Evolutionary conservation across 805 yeast genomes (phyloP).

Genomic region (Torulaspora franciscae): DNA sequence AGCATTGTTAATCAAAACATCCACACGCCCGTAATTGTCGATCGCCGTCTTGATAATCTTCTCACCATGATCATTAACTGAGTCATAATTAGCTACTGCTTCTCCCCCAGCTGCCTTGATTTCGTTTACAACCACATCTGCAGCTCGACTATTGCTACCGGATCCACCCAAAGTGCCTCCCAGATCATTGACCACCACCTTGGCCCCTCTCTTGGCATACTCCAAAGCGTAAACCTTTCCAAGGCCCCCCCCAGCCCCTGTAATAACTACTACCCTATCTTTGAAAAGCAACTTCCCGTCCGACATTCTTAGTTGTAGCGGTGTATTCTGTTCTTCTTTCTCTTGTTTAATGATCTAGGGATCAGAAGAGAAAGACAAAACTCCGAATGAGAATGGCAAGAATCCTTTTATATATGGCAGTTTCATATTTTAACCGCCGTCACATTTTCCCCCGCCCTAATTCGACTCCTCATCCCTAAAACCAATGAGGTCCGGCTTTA

Average conservation of each 20-base stretch:
- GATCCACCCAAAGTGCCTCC: slow-evolving; percentile 80
- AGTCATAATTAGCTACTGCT: slow-evolving; percentile 93
- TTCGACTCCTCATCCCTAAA: slow-evolving; percentile 6
- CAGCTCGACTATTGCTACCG: slow-evolving; percentile 66
- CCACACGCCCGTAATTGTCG: slow-evolving; percentile 81
- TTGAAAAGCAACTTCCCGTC: slow-evolving; percentile 47
- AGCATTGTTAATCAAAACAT: slow-evolving; percentile 86
- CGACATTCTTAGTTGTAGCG: slow-evolving; percentile 3
- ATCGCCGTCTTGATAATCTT: slow-evolving; percentile 82
- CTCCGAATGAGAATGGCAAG: neutral
- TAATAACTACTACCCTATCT: slow-evolving; percentile 84
- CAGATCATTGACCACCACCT: slow-evolving; percentile 90
- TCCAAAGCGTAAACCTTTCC: slow-evolving; percentile 85
- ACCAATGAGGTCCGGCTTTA: slow-evolving; percentile 4
- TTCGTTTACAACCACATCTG: slow-evolving; percentile 85
- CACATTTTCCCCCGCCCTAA: slow-evolving; percentile 1
- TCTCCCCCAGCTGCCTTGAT: slow-evolving; percentile 66
- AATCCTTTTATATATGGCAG: slow-evolving; percentile 2
- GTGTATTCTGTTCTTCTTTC: neutral
- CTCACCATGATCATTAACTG: slow-evolving; percentile 76
- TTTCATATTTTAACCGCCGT: slow-evolving; percentile 9
- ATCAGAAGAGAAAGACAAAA: neutral
- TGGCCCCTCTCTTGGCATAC: slow-evolving; percentile 87
- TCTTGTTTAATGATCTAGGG: neutral
- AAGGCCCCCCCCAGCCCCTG: slow-evolving; percentile 97